A percentile compares a stretch with the other conserved stretches of the same genome.
phyloP scores from a whole-genome alignment of 371 early-diverging fungal species.

The Mortierella sp. region DNA sequence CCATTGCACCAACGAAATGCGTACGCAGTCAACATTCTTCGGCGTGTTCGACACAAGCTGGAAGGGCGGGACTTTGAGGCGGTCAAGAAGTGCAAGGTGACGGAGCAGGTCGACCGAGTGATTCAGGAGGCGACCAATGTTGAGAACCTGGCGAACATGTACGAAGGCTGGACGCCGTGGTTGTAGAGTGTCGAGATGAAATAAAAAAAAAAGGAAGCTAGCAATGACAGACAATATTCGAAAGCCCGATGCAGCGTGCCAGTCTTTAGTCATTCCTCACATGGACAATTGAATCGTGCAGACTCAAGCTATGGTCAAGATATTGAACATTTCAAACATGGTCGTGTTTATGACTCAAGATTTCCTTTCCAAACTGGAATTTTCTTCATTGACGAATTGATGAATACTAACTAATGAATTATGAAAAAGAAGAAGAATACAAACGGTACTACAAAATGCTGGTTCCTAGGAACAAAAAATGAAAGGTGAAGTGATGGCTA shows the following conservation, averaged over 20 bases:
- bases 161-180: slow-evolving; percentile 86
- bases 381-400: no score
- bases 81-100: slow-evolving; percentile 65
- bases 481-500: no score
- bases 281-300: no score
- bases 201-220: neutral
- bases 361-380: no score
- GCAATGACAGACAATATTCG: neutral
- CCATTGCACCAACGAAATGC: slow-evolving; percentile 63
- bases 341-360: no score
- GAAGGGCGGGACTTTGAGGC: slow-evolving; percentile 76
- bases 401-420: no score
- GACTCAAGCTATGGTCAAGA: no score
- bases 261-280: no score
- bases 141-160: slow-evolving; percentile 73
- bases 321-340: no score
- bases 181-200: slow-evolving; percentile 25
- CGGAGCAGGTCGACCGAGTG: slow-evolving; percentile 73
- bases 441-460: no score
- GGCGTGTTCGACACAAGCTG: slow-evolving; percentile 75
- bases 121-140: slow-evolving; percentile 69
- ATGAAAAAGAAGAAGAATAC: no score
- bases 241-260: neutral
- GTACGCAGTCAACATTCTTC: slow-evolving; percentile 72
- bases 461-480: no score